Evolutionary conservation across 805 yeast species (phyloP), one percentile per base, ranked within the genome.

Genomic region (Pichia nanzhaoensis): DNA sequence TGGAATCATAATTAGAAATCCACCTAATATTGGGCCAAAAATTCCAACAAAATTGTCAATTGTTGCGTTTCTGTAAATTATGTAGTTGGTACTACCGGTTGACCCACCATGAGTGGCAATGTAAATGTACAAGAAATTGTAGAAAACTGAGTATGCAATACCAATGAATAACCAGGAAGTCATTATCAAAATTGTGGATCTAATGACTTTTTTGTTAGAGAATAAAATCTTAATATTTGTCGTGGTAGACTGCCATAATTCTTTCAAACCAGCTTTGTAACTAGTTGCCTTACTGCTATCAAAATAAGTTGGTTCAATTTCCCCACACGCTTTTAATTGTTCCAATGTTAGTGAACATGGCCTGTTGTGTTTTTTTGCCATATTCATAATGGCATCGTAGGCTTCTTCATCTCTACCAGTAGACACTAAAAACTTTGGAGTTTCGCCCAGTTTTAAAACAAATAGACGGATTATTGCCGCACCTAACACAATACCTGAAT

Each of bases 121-220:
- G 55, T 70, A 78, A 35, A 68, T 66, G 31, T 80, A 79, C 27
- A 78, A 59, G 58, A 76, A 78, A 36, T 77, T 76, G 54, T 71
- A 70, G 59, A 72, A 78, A 33, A 75, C 63, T 4, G 81, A 77
- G 58, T 75, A 78, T n/a, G 80, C 71, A 34, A 77, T 61, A 44
- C 84, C 83, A 50, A 78, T 69, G 37, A 76, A 59, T 6, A 74
- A 70, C 85, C 84, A 80, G 1, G 80, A 68, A 17, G 73, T 48
- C 22, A 67, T 55, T 28, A 76, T 60, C 20, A 81, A 67, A n/a
- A 64, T 40, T 36, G 80, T 68, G 7, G 73, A 66, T 46, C 64
- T 51, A 3, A 71, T 72, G n/a, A 75, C 65, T 39, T 61, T 64
- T 46, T 59, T 65, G 10, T 71, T 67, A 4, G 70, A 68, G 58